Evolutionary conservation across 306 rosid species (phyloP).

Genomic region (Vicia villosa): DNA sequence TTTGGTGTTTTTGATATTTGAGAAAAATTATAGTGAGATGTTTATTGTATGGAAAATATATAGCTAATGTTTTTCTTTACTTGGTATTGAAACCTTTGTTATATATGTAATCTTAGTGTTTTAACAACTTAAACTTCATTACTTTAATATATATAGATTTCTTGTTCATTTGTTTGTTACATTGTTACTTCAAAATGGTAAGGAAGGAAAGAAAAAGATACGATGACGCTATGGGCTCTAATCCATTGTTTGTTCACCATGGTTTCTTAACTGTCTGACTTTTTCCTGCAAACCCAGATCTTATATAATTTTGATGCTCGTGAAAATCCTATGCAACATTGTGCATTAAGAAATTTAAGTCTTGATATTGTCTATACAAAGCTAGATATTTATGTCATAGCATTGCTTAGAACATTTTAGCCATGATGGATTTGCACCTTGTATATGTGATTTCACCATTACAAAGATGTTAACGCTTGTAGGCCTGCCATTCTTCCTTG

Average conservation of each 20-base stretch:
- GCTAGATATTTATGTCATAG: too few relatives aligned
- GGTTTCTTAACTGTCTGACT: slow-evolving; percentile 15
- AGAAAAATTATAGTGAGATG: slow-evolving; percentile 18
- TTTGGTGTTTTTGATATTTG: slow-evolving; percentile 14
- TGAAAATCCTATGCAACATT: too few relatives aligned
- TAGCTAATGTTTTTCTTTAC: neutral
- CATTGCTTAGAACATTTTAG: too few relatives aligned
- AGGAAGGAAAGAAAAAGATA: slow-evolving; percentile 16
- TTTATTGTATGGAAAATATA: slow-evolving; percentile 3
- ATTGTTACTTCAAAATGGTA: neutral
- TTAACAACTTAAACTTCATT: slow-evolving; percentile 1
- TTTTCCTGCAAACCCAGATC: neutral
- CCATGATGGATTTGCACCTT: too few relatives aligned
- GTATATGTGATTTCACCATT: too few relatives aligned
- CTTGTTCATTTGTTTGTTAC: slow-evolving; percentile 25
- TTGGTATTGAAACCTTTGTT: neutral
- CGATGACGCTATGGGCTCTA: neutral
- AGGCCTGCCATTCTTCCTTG: too few relatives aligned
- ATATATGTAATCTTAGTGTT: neutral
- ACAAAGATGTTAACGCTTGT: too few relatives aligned
- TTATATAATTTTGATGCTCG: too few relatives aligned
- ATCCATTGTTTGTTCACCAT: slow-evolving; percentile 1
- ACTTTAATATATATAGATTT: slow-evolving; percentile 9
- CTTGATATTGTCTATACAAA: too few relatives aligned
- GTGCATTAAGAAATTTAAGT: too few relatives aligned